Base-by-base conservation (phyloP, 202 grass and related monocot genomes). In the Schoenoplectus triqueter region DNA sequence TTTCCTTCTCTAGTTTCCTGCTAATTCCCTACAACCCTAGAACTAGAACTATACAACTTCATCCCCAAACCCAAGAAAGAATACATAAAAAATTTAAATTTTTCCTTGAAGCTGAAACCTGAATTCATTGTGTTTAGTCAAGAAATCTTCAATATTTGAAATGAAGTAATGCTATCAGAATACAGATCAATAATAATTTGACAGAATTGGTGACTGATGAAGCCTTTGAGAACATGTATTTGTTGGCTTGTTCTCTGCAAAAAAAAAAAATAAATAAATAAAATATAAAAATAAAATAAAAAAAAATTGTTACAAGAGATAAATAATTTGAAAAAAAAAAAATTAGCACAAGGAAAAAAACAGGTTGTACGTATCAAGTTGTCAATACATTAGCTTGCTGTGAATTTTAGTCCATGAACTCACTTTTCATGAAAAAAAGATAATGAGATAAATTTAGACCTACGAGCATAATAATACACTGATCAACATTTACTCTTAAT, bases 211-310 rank as follows among this genome's bases (percentile, higher is more conserved):
- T 13, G 74, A 85, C 20, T 3, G 52, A 73, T 1, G 91, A 85
- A 67, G 91, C 92, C 90, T 89, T 70, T 0, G 95, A 94, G 73
- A 91, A 94, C 47, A 83, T 87, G 69, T 91, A 90, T 86, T 86
- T 94, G 84, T 93, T 92, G 3, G 86, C 89, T 84, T 97, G 92
- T 48, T 94, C 86, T 86, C 95, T 97, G 90, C 50, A 88, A 17
- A 40, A 51, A n/a, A 75, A 85, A 70, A 21, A 13, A 52, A 44
- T n/a, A 59, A 50, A 56, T 70, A 42, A 57, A 19, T 78, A 21
- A 20, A 79, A 68, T 1, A 40, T 22, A 3, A 63, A 2, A 80
- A 62, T 45, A 21, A 64, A 64, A 10, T 7, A 64, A 81, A 81
- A 44, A 44, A 80, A 39, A 3, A 0, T 48, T 3, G 6, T 48